Evolutionary conservation across 169 alveolate species (phyloP).

Genomic region (Cryptosporidium viatorum): DNA sequence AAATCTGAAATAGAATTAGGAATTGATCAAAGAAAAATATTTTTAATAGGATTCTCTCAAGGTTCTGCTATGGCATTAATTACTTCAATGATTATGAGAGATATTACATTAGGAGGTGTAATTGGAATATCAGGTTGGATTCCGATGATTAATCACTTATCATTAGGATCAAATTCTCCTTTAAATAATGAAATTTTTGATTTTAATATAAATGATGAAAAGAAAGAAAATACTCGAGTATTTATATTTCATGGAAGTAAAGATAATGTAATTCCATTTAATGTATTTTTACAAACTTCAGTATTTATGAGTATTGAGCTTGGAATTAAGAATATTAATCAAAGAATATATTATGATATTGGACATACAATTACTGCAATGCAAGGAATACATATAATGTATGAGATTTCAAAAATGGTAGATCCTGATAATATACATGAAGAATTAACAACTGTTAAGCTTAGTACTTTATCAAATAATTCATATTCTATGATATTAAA

Average conservation of each 20-base stretch:
- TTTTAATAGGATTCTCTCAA: slow-evolving; percentile 57
- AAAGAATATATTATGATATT: slow-evolving; percentile 23
- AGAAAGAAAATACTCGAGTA: background rate
- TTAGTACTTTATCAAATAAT: slow-evolving; percentile 1
- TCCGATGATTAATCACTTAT: slow-evolving; percentile 19
- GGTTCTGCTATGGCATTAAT: slow-evolving; percentile 54
- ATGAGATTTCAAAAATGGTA: slow-evolving; percentile 14
- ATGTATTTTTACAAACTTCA: slow-evolving; percentile 15
- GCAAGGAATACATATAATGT: slow-evolving; percentile 28
- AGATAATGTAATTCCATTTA: slow-evolving; percentile 19
- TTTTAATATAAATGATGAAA: slow-evolving; percentile 14
- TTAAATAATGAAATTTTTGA: slow-evolving; percentile 32
- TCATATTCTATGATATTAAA: slow-evolving; percentile 26
- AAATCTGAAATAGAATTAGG: slow-evolving; percentile 15
- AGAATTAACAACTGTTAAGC: background rate
- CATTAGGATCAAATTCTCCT: slow-evolving; percentile 9
- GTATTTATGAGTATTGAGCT: slow-evolving; percentile 17
- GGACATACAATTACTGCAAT: slow-evolving; percentile 21
- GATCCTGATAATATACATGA: slow-evolving; percentile 17
- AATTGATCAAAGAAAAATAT: slow-evolving; percentile 15
- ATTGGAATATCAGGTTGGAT: slow-evolving; percentile 69
- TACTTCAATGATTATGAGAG: slow-evolving; percentile 23
- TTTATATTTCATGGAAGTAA: slow-evolving; percentile 29
- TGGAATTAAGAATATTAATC: slow-evolving; percentile 17
- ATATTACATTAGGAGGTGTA: slow-evolving; percentile 45